These are phyloP conservation scores for Kodamaea restingae DNA, from an alignment of 805 yeast genomes.

Conservation along the genomic window DNA sequence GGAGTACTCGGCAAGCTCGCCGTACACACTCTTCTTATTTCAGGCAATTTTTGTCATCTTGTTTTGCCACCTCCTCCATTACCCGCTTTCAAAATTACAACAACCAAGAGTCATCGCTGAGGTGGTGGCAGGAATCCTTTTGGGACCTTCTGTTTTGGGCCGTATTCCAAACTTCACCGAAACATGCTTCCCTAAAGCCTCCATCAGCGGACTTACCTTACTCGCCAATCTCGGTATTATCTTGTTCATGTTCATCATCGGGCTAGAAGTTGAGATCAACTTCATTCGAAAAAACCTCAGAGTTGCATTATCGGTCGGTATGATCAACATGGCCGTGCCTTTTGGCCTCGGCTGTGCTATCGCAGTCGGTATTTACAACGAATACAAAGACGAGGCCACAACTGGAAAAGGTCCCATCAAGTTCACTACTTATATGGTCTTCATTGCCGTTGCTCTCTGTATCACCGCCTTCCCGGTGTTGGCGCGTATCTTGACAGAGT, in stretches of 20 bases:
- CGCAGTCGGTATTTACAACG: slow-evolving; percentile 61
- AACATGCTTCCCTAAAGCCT: slow-evolving; percentile 59
- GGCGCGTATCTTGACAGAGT: slow-evolving; percentile 72
- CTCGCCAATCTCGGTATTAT: slow-evolving; percentile 75
- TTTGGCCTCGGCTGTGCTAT: slow-evolving; percentile 76
- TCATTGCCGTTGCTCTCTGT: slow-evolving; percentile 78
- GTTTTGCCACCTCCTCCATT: slow-evolving; percentile 56
- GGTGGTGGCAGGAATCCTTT: slow-evolving; percentile 68
- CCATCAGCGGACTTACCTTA: slow-evolving; percentile 60
- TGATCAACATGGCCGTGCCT: slow-evolving; percentile 71
- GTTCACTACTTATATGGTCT: slow-evolving; percentile 74
- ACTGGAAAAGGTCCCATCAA: slow-evolving; percentile 31
- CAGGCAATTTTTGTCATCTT: slow-evolving; percentile 61
- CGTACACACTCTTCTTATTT: slow-evolving; percentile 65
- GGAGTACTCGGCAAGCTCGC: slow-evolving; percentile 51
- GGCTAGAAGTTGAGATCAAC: slow-evolving; percentile 69
- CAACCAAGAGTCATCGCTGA: slow-evolving; percentile 84
- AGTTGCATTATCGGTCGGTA: slow-evolving; percentile 65
- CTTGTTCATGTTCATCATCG: slow-evolving; percentile 69
- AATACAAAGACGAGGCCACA: slow-evolving; percentile 29
- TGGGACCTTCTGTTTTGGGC: slow-evolving; percentile 77
- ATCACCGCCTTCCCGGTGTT: slow-evolving; percentile 85
- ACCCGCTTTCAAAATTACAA: slow-evolving; percentile 55
- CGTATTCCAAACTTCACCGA: slow-evolving; percentile 62
- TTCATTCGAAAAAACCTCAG: slow-evolving; percentile 58